These are phyloP conservation scores for Nigrospora osmanthi DNA, from an alignment of 2,329 filamentous ascomycete genomes.

Conservation along the genomic window DNA sequence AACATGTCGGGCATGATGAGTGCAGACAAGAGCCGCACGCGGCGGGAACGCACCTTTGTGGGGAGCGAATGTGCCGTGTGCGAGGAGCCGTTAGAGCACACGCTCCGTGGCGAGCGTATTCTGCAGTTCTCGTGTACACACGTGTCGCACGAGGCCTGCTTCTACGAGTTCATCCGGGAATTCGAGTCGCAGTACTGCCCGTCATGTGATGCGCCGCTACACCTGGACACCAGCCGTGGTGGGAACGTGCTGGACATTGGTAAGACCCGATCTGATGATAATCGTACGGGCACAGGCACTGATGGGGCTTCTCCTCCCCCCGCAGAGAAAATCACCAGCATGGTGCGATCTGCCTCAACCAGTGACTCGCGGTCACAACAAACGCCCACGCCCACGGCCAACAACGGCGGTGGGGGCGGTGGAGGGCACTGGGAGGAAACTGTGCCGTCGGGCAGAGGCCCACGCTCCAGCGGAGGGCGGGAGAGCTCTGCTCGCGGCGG, in stretches of 20 bases:
- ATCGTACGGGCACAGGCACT: constrained; percentile 5
- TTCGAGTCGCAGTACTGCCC: constrained; percentile 92
- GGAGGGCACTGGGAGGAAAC: constrained; percentile 60
- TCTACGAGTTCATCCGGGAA: constrained; percentile 96
- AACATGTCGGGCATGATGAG: constrained; percentile 60
- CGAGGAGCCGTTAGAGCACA: constrained; percentile 94
- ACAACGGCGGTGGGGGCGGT: too few species aligned
- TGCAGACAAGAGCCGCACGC: constrained; percentile 67
- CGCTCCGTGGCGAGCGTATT: constrained; percentile 84
- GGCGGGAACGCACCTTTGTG: constrained; percentile 90
- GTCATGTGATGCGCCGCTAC: constrained; percentile 83
- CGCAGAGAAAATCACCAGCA: constrained; percentile 87
- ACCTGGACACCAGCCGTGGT: constrained; percentile 84
- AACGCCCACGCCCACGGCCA: constrained; percentile 45
- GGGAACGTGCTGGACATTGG: constrained; percentile 90
- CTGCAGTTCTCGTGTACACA: constrained; percentile 95
- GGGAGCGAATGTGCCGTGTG: constrained; percentile 93
- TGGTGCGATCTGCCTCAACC: constrained; percentile 74
- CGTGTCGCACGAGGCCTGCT: constrained; percentile 95
- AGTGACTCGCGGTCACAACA: constrained; percentile 51
- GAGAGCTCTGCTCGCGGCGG: constrained; percentile 15
- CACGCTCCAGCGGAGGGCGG: constrained; percentile 8
- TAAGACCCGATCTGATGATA: constrained; percentile 28
- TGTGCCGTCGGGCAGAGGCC: constrained; percentile 43
- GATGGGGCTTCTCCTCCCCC: constrained; percentile 12